Conservation (phyloP, 768 basidiomycete genomes). For the Crepidotus variabilis region DNA sequence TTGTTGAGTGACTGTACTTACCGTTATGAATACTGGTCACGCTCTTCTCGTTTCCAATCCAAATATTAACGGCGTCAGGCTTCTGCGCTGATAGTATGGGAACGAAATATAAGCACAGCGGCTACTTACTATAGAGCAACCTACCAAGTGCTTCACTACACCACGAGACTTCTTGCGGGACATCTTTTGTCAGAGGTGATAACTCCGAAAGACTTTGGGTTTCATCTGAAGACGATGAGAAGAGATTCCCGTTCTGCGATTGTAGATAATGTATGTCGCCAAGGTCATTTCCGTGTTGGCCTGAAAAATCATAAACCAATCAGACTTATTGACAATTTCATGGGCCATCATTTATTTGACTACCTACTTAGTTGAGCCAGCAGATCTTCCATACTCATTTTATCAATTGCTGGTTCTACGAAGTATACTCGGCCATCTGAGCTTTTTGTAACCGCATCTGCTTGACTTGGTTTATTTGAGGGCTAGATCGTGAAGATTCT, state of each 20-base stretch:
- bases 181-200: conserved; percentile 53
- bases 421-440: conserved; percentile 63
- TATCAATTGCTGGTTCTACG: conserved; percentile 65
- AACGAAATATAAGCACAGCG: neutral
- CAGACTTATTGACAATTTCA: neutral
- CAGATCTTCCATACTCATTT: conserved; percentile 62
- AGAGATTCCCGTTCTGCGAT: conserved; percentile 90
- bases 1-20: conserved; percentile 79
- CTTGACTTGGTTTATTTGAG: conserved; percentile 44
- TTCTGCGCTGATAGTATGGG: conserved; percentile 35
- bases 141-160: conserved; percentile 77
- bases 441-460: conserved; percentile 65
- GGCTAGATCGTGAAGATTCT: neutral
- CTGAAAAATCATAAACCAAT: neutral
- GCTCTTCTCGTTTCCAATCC: conserved; percentile 81
- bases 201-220: conserved; percentile 50
- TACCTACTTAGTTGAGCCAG: conserved; percentile 33
- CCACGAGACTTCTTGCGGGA: conserved; percentile 68
- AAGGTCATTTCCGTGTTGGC: conserved; percentile 7
- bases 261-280: conserved; percentile 70
- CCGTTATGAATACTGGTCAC: conserved; percentile 87
- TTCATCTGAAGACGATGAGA: conserved; percentile 40
- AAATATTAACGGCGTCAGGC: conserved; percentile 91
- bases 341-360: neutral
- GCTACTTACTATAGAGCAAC: conserved; percentile 11